Base-by-base conservation (phyloP, 2,329 filamentous ascomycete genomes). In the Botrytis tulipae region DNA sequence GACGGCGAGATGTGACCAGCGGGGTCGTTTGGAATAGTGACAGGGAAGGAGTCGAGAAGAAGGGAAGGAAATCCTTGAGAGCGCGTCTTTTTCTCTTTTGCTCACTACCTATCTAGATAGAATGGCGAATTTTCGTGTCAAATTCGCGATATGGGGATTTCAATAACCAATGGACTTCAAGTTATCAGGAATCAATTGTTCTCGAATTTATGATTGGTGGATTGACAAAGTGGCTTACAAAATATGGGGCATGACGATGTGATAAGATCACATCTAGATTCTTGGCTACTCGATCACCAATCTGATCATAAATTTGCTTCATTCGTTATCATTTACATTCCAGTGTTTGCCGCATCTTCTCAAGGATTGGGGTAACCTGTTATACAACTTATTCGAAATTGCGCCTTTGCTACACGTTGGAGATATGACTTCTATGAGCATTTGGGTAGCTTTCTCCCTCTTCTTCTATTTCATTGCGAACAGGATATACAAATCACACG, bases 81-180 rank as follows among this genome's bases (percentile, higher is more conserved):
- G 54, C 54, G 68, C 44, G n/a, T 37, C 63, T 61, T 61, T 37
- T 37, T 14, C 14, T 57, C 51, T 57, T 29, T 57, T 57, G 51
- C 51, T 57, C n/a, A 57, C 51, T 9, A 18, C 51, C 51, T 32
- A 29, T 57, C 51, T 57, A 57, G 51, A 29, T 32, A 18, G 14
- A 57, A 51, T 51, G 59, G 44, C 69, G 69, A 65, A 65, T 71
- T 51, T 51, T 65, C 57, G 59, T 48, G 57, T 63, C n/a, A 32
- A 68, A 42, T 68, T 42, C 35, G 48, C 25, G 48, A 57, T 37
- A n/a, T 25, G n/a, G 29, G n/a, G 8, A 37, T 35, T 35, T 10
- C 32, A 48, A 48, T 48, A 48, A 35, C 42, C 62, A 66, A 66
- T 48, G 42, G 40, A 29, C 18, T 40, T 51, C 10, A 57, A 57